A percentile compares a stretch with the other conserved stretches of the same genome.
These are phyloP conservation scores for Leishmania gerbilli DNA, from an alignment of 208 protist genomes.

Conservation along the genomic window DNA sequence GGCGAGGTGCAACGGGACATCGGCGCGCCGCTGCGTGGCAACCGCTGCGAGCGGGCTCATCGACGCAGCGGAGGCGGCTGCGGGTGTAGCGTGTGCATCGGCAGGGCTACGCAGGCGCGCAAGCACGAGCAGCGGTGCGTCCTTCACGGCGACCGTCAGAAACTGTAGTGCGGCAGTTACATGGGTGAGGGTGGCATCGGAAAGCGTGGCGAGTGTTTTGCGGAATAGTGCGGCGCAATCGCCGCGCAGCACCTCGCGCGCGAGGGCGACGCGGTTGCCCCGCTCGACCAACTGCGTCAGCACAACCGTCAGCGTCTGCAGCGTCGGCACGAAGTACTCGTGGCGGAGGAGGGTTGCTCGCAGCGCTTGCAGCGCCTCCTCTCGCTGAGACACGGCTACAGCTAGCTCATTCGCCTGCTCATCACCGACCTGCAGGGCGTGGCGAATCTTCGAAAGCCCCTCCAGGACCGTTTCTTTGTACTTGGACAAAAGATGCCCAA, in stretches of 20 bases:
- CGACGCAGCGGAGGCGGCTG: not conserved
- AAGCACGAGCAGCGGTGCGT: slow-evolving; percentile 68
- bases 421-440: slow-evolving; percentile 26
- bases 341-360: slow-evolving; percentile 40
- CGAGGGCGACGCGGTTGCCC: slow-evolving; percentile 28
- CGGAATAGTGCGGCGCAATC: slow-evolving; percentile 56
- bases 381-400: slow-evolving; percentile 53
- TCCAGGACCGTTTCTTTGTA: slow-evolving; percentile 83
- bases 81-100: slow-evolving; percentile 1
- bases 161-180: slow-evolving; percentile 68
- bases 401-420: slow-evolving; percentile 48
- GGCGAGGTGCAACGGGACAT: slow-evolving; percentile 68
- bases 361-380: slow-evolving; percentile 64
- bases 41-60: not conserved
- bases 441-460: slow-evolving; percentile 73
- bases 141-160: slow-evolving; percentile 49
- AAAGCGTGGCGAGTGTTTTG: slow-evolving; percentile 48
- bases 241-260: slow-evolving; percentile 73
- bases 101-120: slow-evolving; percentile 59
- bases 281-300: slow-evolving; percentile 25
- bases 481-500: slow-evolving; percentile 84
- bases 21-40: slow-evolving; percentile 15
- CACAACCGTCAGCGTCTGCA: slow-evolving; percentile 56
- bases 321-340: slow-evolving; percentile 41
- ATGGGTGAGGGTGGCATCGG: slow-evolving; percentile 47